phyloP scores from a whole-genome alignment of 116 monocot species.

The Zostera marina region DNA sequence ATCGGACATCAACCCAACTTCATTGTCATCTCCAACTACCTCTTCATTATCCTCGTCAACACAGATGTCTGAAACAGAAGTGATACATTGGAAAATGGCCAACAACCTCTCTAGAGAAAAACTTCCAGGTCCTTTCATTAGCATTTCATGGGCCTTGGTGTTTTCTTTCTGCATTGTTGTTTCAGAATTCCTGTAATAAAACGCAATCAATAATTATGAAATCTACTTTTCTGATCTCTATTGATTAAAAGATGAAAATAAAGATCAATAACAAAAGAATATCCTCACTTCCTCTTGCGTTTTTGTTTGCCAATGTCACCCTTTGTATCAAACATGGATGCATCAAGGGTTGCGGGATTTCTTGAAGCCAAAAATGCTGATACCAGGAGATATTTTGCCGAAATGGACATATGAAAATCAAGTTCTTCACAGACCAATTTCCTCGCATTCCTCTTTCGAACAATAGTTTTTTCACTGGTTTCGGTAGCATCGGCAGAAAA shows the following conservation, averaged over 20 bases:
- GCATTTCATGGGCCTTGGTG: slow-evolving; percentile 37
- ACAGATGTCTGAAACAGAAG: slow-evolving; percentile 40
- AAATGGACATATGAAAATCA: slow-evolving; percentile 88
- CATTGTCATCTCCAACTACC: slow-evolving; percentile 14
- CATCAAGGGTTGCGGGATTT: slow-evolving; percentile 93
- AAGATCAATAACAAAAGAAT: neutral
- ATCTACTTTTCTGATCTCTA: too few relatives aligned
- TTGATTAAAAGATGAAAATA: neutral
- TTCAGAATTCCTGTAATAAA: slow-evolving; percentile 39
- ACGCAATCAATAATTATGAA: neutral
- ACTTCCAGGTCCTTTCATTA: slow-evolving; percentile 82
- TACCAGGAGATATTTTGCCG: slow-evolving; percentile 73
- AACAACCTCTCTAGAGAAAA: slow-evolving; percentile 87
- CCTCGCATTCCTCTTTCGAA: slow-evolving; percentile 21
- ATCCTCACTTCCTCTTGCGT: slow-evolving; percentile 70
- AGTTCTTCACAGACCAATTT: slow-evolving; percentile 25
- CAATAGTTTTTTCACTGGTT: slow-evolving; percentile 1
- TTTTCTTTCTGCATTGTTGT: slow-evolving; percentile 42
- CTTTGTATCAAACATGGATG: slow-evolving; percentile 68
- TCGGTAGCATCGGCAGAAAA: slow-evolving; percentile 11
- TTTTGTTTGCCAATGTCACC: slow-evolving; percentile 50
- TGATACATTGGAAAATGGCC: slow-evolving; percentile 89
- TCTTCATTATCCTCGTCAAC: slow-evolving; percentile 30
- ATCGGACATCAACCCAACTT: slow-evolving; percentile 52
- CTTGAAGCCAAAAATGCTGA: slow-evolving; percentile 90